Percentiles rank a stretch among this genome's conserved stretches.
phyloP scores from a whole-genome alignment of 108 stramenopile genomes.

The Phaeodactylum tricornutum region DNA sequence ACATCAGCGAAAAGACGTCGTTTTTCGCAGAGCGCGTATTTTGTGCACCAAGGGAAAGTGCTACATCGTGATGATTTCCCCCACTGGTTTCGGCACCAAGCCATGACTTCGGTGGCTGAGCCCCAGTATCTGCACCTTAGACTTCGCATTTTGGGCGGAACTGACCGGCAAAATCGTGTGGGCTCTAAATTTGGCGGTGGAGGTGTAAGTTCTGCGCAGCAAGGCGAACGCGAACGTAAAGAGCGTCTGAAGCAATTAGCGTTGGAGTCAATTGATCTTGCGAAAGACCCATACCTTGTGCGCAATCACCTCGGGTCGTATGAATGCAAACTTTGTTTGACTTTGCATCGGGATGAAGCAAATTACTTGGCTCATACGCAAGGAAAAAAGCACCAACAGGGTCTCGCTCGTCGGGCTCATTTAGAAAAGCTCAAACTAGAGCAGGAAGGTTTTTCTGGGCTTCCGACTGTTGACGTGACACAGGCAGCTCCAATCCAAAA shows the following conservation, averaged over 20 bases:
- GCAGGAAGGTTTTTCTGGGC: conserved; percentile 12
- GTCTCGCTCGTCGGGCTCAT: conserved; percentile 80
- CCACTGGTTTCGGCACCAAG: no score
- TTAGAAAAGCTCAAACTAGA: conserved; percentile 69
- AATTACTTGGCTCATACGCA: conserved; percentile 99
- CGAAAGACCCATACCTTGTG: conserved; percentile 99
- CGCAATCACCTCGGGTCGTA: conserved; percentile 97
- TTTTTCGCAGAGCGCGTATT: no score
- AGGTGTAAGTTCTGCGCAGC: conserved; percentile 81
- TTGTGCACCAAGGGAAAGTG: no score
- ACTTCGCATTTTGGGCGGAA: no score
- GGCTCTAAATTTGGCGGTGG: conserved; percentile 97
- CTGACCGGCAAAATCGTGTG: conserved; percentile 96
- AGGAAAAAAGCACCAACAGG: conserved; percentile 97
- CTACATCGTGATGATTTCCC: no score
- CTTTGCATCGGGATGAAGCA: conserved; percentile 97
- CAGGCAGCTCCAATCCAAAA: conserved; percentile 10
- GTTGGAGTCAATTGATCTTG: conserved; percentile 95
- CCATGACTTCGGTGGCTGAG: no score
- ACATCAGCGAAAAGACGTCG: no score
- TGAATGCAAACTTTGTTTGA: conserved; percentile 98
- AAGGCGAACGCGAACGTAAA: conserved; percentile 94
- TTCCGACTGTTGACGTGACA: neutral
- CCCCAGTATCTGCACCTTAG: no score
- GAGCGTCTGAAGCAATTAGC: conserved; percentile 94